These are phyloP conservation scores for Pleurotus cornucopiae DNA, from an alignment of 768 basidiomycete species.

Conservation along the genomic window DNA sequence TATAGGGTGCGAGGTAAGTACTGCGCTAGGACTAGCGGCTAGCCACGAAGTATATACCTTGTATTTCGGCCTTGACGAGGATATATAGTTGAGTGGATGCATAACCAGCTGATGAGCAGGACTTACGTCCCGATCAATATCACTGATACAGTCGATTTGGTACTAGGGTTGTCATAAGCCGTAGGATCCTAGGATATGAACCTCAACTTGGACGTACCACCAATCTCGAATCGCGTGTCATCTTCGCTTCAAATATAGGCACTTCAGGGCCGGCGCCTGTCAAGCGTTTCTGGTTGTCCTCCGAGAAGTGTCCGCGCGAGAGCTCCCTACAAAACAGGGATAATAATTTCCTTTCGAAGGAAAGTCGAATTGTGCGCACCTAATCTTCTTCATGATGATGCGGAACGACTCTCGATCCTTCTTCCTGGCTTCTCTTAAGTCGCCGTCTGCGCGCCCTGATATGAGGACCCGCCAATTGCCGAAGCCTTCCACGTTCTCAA, in stretches of 20 bases:
- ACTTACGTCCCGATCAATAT: constrained; percentile 26
- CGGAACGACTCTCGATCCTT: constrained; percentile 42
- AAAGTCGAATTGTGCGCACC: constrained; percentile 30
- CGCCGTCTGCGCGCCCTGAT: constrained; percentile 42
- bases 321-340: constrained; percentile 44
- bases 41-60: constrained; percentile 16
- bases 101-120: constrained; percentile 3
- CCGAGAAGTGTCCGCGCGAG: constrained; percentile 65
- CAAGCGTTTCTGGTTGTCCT: constrained; percentile 62
- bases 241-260: constrained; percentile 68
- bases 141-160: constrained; percentile 42
- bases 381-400: constrained; percentile 66
- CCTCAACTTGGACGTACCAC: constrained; percentile 31
- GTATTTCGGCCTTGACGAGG: constrained; percentile 22
- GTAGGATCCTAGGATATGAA: too few relatives aligned
- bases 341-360: neutral
- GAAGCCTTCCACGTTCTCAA: constrained; percentile 54
- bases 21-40: neutral
- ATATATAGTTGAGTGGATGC: neutral
- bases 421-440: constrained; percentile 43
- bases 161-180: constrained; percentile 26
- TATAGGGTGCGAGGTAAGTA: constrained; percentile 7
- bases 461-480: constrained; percentile 64
- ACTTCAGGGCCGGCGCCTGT: constrained; percentile 39
- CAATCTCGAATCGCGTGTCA: constrained; percentile 47